phyloP scores from a whole-genome alignment of 768 basidiomycete species.

The Cyclocybe aegerita region DNA sequence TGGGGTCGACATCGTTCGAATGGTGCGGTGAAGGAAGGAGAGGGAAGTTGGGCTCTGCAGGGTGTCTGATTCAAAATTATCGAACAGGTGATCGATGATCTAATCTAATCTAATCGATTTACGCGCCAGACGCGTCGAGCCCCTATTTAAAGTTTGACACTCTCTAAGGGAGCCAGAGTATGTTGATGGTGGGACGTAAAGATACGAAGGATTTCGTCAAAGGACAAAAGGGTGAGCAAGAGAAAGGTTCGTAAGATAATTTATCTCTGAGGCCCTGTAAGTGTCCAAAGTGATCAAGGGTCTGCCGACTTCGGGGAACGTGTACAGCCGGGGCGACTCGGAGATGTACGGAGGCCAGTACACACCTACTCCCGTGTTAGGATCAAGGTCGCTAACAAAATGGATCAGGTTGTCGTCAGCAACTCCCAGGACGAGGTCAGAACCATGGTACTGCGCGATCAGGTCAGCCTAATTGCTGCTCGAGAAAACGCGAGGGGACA shows the following conservation, averaged over 20 bases:
- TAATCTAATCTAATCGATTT: constrained; percentile 24
- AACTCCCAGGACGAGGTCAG: constrained; percentile 37
- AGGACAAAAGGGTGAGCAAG: constrained; percentile 26
- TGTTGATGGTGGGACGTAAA: background rate
- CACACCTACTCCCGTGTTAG: constrained; percentile 35
- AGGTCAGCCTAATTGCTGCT: background rate
- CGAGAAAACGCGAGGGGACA: constrained; percentile 10
- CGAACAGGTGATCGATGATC: constrained; percentile 15
- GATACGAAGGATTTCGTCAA: background rate
- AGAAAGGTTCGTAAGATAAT: constrained; percentile 30
- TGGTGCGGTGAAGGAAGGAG: constrained; percentile 40
- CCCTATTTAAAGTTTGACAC: background rate
- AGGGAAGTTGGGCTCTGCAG: constrained; percentile 3
- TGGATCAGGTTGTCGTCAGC: constrained; percentile 44
- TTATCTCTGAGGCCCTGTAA: constrained; percentile 38
- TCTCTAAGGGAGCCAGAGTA: background rate
- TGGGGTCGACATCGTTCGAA: constrained; percentile 62
- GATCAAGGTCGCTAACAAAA: constrained; percentile 41
- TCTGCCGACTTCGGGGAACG: constrained; percentile 35
- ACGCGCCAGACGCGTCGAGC: background rate
- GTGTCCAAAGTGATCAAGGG: constrained; percentile 41
- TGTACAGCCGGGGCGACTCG: constrained; percentile 33
- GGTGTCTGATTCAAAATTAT: constrained; percentile 8
- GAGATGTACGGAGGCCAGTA: constrained; percentile 46
- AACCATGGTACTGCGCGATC: constrained; percentile 34